These are phyloP conservation scores for Hypoxylon intermedium DNA, from an alignment of 495 filamentous ascomycete species.

Conservation along the genomic window DNA sequence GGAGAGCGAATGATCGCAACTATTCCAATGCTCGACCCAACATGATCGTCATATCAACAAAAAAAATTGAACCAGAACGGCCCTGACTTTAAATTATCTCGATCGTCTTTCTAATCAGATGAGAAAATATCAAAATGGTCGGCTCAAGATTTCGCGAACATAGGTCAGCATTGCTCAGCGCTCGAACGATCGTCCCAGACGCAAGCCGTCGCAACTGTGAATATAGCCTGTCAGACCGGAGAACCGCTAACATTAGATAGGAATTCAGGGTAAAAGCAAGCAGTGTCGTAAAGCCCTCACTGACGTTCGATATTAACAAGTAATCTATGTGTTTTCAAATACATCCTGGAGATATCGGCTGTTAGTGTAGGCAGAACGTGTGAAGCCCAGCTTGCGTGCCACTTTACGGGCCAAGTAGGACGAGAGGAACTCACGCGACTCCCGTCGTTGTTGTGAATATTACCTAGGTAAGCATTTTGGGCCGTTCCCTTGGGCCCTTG, in stretches of 20 bases:
- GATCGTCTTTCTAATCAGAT: background rate
- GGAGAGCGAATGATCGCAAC: conserved; percentile 2
- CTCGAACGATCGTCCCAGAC: conserved; percentile 30
- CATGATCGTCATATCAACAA: conserved; percentile 4
- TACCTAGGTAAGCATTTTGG: background rate
- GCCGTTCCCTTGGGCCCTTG: background rate
- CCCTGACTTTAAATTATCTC: conserved; percentile 12
- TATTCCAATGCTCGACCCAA: background rate
- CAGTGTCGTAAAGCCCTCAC: conserved; percentile 14
- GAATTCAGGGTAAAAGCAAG: conserved; percentile 37
- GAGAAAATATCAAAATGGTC: conserved; percentile 24
- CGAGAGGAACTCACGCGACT: conserved; percentile 1
- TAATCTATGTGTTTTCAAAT: conserved; percentile 30
- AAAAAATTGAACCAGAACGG: conserved; percentile 13
- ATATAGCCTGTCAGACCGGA: conserved; percentile 37
- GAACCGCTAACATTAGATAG: conserved; percentile 28
- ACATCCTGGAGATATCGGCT: conserved; percentile 27
- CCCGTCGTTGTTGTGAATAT: too few species aligned
- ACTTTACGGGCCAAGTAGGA: background rate
- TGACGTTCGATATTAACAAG: conserved; percentile 32
- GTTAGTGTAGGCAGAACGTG: conserved; percentile 9
- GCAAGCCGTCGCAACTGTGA: conserved; percentile 29
- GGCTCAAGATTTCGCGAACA: conserved; percentile 9
- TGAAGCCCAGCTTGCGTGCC: background rate
- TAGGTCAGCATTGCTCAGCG: conserved; percentile 10